Base-by-base conservation (phyloP, 2,329 filamentous ascomycete genomes). In the Whalleya microplaca region DNA sequence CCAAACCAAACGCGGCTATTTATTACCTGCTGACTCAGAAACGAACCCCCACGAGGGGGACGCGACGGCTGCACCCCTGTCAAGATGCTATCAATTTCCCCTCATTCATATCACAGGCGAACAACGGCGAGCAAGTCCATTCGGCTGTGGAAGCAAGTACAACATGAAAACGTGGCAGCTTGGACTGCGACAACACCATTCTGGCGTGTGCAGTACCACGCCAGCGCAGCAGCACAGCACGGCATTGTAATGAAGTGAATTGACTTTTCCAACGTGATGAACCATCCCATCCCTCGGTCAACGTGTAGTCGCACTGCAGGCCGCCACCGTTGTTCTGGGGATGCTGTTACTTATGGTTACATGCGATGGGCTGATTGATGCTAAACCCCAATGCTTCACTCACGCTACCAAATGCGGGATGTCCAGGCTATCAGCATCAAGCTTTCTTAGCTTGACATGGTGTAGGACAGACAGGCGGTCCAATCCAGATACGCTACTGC, bases 361-460 rank as follows among this genome's bases (percentile, higher is more conserved):
- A 12, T 37, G 32, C 14, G 6, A 37, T 37, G 3, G 12, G 32
- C 14, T 37, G 14, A 37, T 27, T 27, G 32, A 37, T 16, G 14
- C 7, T 37, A 37, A 37, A 12, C 32, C n/a, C 32, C 32, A 37
- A 16, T 12, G 14, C 32, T 29, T n/a, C n/a, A n/a, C 32, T 16
- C 32, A 37, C 10, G 32, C 10, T 19, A 41, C 29, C 20, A 27
- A 16, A 21, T 41, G 21, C 27, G 19, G 18, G 6, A 27, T 41
- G 16, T 29, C 21, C 45, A 51, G 49, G 23, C 21, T n/a, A n/a
- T n/a, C n/a, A n/a, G 29, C 41, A 32, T 19, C 51, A 53, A 53
- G 45, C 23, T 48, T 47, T 48, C 21, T 54, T n/a, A 20, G 29
- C 45, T 48, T 48, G n/a, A n/a, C n/a, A n/a, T n/a, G n/a, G n/a